Base-by-base conservation (phyloP, 1,139 yeast species). In the Hyphopichia pseudoburtonii region DNA sequence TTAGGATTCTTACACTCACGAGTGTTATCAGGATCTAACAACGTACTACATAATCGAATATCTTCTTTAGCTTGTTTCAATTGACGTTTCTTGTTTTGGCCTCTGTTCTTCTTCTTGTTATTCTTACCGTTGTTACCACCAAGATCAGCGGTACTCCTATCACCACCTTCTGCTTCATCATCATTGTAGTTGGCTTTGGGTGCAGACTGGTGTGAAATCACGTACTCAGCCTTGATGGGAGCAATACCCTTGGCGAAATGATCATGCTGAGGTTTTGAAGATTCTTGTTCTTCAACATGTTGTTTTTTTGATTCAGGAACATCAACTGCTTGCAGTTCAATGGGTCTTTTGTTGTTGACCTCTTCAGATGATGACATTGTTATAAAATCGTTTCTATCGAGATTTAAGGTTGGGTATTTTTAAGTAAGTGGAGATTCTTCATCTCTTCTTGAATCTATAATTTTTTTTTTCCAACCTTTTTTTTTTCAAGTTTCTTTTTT, bases 11-110 rank as follows among this genome's bases (percentile, higher is more conserved):
- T 62, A 60, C 97, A 89, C 34, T 60, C 71, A 41, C 56, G 67
- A 28, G 51, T 46, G 37, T 63, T 60, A 7, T 66, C 70, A 28
- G 85, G 84, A 54, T 78, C 80, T 38, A 65, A 60, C 54, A 81
- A 65, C 12, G 82, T 62, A 1, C 82, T 65, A 62, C 97, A 92
- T 36, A 90, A 62, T 50, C 81, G 75, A 35, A 86, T 62, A 5
- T 70, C 72, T 44, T 85, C 96, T 42, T 75, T 78, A 18, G 64
- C 70, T 59, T 88, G 96, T 40, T 74, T 76, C 49, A 89, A 71
- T 47, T 86, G 92, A 51, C 98, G 73, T 47, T 80, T 80, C 60
- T 92, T 90, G 62, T 92, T 92, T 64, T 92, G 97, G 1, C 98
- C 98, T 36, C 90, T 70, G 41, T 64, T 60, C 62, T 76, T 75